Conservation (phyloP, 352 stramenopile genomes). For the Phytophthora citrophthora region DNA sequence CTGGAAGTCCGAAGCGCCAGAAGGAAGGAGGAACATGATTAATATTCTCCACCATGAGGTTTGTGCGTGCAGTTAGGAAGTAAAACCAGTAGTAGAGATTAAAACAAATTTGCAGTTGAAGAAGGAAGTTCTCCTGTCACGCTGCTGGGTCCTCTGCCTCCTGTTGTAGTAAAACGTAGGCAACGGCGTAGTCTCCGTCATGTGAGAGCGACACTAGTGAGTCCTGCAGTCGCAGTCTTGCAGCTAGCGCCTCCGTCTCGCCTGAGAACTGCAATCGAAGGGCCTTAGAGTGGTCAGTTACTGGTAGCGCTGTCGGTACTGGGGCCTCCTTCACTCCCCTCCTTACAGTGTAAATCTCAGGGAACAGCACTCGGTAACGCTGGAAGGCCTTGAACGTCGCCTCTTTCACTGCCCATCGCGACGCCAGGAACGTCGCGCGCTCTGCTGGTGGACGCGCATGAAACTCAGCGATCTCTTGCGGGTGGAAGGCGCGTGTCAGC, state of each 20-base stretch:
- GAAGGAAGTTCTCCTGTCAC: neutral
- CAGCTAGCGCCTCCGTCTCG: constrained; percentile 55
- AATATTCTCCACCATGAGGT: neutral
- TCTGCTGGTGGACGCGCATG: constrained; percentile 38
- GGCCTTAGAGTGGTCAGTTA: constrained; percentile 42
- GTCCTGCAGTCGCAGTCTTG: constrained; percentile 63
- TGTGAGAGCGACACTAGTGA: constrained; percentile 80
- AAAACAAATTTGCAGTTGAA: constrained; percentile 2
- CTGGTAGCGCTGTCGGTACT: constrained; percentile 35
- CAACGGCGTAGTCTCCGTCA: constrained; percentile 83
- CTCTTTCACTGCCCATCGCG: constrained; percentile 86
- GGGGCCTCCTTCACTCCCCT: neutral
- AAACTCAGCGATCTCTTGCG: constrained; percentile 72
- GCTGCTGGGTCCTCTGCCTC: constrained; percentile 9
- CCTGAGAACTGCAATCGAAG: constrained; percentile 67
- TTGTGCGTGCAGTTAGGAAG: constrained; percentile 8
- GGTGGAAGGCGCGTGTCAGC: constrained; percentile 65
- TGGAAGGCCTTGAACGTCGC: constrained; percentile 87
- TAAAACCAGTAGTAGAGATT: neutral
- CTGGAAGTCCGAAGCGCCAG: neutral
- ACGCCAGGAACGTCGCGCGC: constrained; percentile 68
- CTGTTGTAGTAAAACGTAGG: constrained; percentile 80
- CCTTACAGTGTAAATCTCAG: constrained; percentile 58
- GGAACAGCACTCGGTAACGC: constrained; percentile 78
- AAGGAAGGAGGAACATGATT: constrained; percentile 10